Evolutionary conservation across 1,284 basidiomycete genomes (phyloP).

Genomic region (Leucoagaricus sp.): DNA sequence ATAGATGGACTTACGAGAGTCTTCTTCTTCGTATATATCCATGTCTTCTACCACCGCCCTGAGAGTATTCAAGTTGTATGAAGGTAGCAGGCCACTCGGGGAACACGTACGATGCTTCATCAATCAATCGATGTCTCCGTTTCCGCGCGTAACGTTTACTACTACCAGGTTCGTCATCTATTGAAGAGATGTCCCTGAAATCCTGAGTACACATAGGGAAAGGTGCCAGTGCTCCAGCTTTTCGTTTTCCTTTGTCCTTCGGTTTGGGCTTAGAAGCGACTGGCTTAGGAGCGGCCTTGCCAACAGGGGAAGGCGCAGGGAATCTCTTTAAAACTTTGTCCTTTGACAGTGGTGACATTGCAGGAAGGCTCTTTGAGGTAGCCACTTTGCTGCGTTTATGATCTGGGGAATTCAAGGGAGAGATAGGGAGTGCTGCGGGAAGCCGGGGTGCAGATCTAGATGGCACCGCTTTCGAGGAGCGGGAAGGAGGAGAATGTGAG

Average conservation of each 20-base stretch:
- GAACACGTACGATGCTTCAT: constrained; percentile 7
- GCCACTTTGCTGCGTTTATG: not conserved
- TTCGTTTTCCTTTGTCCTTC: constrained; percentile 5
- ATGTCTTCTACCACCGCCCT: constrained; percentile 3
- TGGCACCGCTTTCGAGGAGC: not conserved
- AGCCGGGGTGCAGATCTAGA: not conserved
- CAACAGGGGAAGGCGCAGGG: not conserved
- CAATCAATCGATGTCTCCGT: not conserved
- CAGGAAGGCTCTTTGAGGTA: not conserved
- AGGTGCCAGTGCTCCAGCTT: not conserved
- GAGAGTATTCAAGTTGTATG: not conserved
- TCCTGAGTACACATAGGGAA: constrained; percentile 13
- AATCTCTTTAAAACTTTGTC: not conserved
- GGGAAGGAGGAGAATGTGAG: not conserved
- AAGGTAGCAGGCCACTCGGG: not conserved
- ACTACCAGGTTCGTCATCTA: not conserved
- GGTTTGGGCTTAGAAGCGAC: not conserved
- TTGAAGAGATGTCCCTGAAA: not conserved
- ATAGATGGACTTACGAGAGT: constrained; percentile 2
- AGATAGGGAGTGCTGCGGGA: constrained; percentile 5
- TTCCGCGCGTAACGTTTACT: not conserved
- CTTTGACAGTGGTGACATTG: not conserved
- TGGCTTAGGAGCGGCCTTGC: not conserved
- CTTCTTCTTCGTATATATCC: constrained; percentile 14
- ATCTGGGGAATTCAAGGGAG: constrained; percentile 1